Evolutionary conservation across 306 rosid genomes (phyloP).

Genomic region (Castanospermum australe): DNA sequence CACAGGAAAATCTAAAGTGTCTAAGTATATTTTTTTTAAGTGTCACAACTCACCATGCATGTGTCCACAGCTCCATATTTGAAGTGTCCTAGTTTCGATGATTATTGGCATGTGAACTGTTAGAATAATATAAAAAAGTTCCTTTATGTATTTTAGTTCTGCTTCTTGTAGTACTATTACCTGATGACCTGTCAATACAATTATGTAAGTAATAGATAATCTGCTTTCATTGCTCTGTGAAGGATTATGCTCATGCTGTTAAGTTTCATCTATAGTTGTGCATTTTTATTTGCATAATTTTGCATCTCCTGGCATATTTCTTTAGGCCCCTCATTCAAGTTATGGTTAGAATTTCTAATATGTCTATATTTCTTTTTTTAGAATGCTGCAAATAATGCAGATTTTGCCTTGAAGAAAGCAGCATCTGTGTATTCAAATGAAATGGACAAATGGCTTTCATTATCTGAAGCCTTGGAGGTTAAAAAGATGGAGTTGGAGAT

Average conservation of each 20-base stretch:
- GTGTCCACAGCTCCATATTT: not conserved
- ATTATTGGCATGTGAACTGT: not conserved
- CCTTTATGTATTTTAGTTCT: not conserved
- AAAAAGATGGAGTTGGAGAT: constrained; percentile 79
- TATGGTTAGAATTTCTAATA: constrained; percentile 17
- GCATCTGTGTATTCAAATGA: constrained; percentile 45
- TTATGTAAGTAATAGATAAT: not conserved
- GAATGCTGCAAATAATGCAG: constrained; percentile 68
- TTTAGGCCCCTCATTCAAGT: constrained; percentile 15
- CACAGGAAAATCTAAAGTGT: not conserved
- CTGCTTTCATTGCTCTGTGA: not conserved
- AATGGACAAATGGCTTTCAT: constrained; percentile 56
- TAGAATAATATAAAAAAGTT: not conserved
- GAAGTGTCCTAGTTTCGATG: not conserved
- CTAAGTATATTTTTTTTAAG: not conserved
- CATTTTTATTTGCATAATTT: not conserved
- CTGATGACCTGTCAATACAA: constrained; percentile 5
- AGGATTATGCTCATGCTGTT: not conserved
- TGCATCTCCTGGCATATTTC: not conserved
- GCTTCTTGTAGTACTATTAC: not conserved
- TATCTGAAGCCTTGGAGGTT: constrained; percentile 67
- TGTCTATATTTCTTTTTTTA: constrained; percentile 21
- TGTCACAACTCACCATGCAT: too few species aligned
- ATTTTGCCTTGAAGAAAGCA: constrained; percentile 45
- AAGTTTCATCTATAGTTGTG: not conserved